A percentile compares a stretch with the other conserved stretches of the same genome.
Evolutionary conservation across 108 stramenopile genomes (phyloP).

Genomic region (Pseudonitzschia pungens): DNA sequence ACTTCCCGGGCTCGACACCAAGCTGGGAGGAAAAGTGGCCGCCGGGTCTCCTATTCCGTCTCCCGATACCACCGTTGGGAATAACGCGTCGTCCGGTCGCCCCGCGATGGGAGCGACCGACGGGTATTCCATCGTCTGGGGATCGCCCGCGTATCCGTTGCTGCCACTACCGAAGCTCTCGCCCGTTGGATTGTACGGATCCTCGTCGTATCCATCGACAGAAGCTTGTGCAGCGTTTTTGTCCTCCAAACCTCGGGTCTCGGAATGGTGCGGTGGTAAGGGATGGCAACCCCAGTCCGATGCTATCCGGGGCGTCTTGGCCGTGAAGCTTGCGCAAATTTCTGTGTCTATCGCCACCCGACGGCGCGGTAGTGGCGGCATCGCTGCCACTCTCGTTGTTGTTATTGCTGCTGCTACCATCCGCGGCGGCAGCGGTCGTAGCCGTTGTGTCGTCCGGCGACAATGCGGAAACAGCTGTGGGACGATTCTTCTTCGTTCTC

Average conservation of each 20-base stretch:
- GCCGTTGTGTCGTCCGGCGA: not conserved
- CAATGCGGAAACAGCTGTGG: not conserved
- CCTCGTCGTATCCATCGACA: no score
- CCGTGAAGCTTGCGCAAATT: not conserved
- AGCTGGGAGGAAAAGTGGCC: not conserved
- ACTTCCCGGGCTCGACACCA: not conserved
- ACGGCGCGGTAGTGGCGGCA: not conserved
- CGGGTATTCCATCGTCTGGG: slow-evolving; percentile 4
- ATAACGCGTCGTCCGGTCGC: not conserved
- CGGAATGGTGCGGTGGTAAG: not conserved
- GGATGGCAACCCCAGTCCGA: not conserved
- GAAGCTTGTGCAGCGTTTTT: no score
- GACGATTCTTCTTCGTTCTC: not conserved
- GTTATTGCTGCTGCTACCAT: not conserved
- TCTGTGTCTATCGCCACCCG: slow-evolving; percentile 3
- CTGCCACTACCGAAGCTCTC: no score
- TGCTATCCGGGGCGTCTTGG: not conserved
- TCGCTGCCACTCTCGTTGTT: not conserved
- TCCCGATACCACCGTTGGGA: not conserved
- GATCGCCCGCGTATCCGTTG: no score
- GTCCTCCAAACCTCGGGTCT: no score
- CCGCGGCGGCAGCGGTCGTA: not conserved
- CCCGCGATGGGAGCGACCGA: slow-evolving; percentile 1
- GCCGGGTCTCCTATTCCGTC: not conserved
- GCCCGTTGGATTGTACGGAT: no score